These are phyloP conservation scores for Pseudozyma sp. DNA, from an alignment of 1,284 basidiomycete genomes.

Conservation along the genomic window DNA sequence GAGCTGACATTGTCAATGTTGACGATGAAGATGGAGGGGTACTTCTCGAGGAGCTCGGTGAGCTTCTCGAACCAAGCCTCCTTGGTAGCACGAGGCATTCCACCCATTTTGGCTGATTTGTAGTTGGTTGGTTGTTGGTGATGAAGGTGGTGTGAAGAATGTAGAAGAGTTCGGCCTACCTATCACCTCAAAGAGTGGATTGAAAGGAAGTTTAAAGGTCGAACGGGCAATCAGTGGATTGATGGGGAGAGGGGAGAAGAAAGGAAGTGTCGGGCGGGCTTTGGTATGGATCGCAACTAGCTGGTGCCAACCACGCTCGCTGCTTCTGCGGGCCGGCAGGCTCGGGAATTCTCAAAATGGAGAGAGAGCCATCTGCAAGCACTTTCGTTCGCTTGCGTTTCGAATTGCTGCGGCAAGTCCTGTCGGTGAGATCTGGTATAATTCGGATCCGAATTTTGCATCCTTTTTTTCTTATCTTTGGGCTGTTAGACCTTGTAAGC, in stretches of 20 bases:
- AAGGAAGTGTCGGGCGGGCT: background rate
- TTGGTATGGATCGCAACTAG: background rate
- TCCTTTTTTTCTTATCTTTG: background rate
- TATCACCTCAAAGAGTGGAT: constrained; percentile 62
- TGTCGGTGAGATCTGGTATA: background rate
- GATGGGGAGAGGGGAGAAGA: constrained; percentile 11
- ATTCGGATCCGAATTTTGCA: constrained; percentile 24
- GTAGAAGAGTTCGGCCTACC: constrained; percentile 55
- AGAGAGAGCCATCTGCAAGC: background rate
- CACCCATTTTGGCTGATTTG: constrained; percentile 78
- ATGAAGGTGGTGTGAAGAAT: constrained; percentile 7
- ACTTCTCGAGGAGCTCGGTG: constrained; percentile 89
- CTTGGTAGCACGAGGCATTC: constrained; percentile 84
- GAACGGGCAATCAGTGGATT: constrained; percentile 20
- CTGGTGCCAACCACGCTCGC: too few species aligned
- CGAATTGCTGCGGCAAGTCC: constrained; percentile 42
- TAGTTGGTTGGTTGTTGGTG: constrained; percentile 9
- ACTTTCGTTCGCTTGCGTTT: background rate
- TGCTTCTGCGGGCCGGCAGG: background rate
- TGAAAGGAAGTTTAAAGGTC: constrained; percentile 63
- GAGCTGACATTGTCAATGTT: constrained; percentile 99
- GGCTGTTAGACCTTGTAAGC: background rate
- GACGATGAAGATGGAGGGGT: constrained; percentile 95
- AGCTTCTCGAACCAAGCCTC: constrained; percentile 93
- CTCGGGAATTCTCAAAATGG: constrained; percentile 4